phyloP scores from a whole-genome alignment of 202 grass and related monocot species.

The Miscanthus sacchariflorus region DNA sequence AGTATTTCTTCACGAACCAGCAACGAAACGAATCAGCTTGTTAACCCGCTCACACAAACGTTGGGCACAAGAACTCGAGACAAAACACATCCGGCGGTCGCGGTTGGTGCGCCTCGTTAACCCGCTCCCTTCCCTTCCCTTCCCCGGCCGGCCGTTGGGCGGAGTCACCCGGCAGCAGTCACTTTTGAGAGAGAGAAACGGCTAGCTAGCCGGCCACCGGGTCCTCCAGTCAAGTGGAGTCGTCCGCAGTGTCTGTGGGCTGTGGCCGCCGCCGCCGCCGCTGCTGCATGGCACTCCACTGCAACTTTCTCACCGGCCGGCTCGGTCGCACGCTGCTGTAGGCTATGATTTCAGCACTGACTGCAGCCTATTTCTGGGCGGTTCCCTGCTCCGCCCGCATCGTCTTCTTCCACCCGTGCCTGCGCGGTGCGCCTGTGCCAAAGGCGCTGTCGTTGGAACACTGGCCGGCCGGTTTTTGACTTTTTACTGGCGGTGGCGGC shows the following conservation, averaged over 20 bases:
- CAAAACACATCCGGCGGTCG: not conserved
- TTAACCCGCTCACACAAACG: too few relatives aligned
- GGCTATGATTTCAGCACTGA: conserved; percentile 44
- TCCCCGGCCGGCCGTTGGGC: not conserved
- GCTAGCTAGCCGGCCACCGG: not conserved
- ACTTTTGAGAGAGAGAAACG: not conserved
- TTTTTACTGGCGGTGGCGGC: too few relatives aligned
- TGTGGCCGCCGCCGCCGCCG: not conserved
- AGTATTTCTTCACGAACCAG: too few relatives aligned
- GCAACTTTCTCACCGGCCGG: not conserved
- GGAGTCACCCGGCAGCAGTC: not conserved
- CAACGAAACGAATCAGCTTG: too few relatives aligned
- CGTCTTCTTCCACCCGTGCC: too few relatives aligned
- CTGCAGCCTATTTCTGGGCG: conserved; percentile 34
- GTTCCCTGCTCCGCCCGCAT: not conserved
- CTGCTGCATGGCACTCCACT: not conserved
- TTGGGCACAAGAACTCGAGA: not conserved
- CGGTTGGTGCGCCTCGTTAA: conserved; percentile 19
- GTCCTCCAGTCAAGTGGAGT: not conserved
- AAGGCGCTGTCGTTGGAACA: not conserved
- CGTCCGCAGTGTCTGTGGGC: not conserved
- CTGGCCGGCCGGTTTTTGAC: not conserved
- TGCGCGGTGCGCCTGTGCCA: too few relatives aligned
- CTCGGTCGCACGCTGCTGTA: not conserved
- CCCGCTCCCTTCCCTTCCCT: too few relatives aligned